Percentiles rank a stretch among this genome's conserved stretches.
Conservation (phyloP, 2,329 filamentous ascomycete genomes). For the Botryotinia narcissicola region DNA sequence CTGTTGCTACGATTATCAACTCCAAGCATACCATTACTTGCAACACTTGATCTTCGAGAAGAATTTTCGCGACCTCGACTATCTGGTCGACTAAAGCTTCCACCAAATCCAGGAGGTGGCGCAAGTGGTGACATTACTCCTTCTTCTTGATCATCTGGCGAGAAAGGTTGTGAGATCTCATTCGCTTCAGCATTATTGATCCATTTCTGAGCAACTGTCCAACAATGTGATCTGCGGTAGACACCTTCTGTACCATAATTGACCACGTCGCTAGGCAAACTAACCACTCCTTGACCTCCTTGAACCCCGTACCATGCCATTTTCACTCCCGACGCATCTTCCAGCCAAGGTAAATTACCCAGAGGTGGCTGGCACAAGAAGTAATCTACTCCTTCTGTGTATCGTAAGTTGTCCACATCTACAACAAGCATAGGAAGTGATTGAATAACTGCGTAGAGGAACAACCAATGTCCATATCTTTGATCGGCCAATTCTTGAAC, state of each 20-base stretch:
- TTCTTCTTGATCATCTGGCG: not conserved
- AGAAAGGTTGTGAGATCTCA: not conserved
- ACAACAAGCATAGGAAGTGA: constrained; percentile 74
- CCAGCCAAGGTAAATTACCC: constrained; percentile 70
- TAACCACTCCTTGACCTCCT: constrained; percentile 61
- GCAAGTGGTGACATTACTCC: constrained; percentile 28
- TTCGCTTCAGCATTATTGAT: constrained; percentile 20
- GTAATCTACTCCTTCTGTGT: constrained; percentile 73
- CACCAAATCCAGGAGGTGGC: constrained; percentile 34
- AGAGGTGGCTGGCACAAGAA: constrained; percentile 76
- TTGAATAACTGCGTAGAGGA: constrained; percentile 75
- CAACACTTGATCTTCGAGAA: constrained; percentile 19
- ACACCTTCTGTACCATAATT: constrained; percentile 63
- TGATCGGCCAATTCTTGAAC: constrained; percentile 68
- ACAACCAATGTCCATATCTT: constrained; percentile 76
- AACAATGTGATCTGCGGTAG: constrained; percentile 68
- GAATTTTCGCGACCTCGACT: constrained; percentile 23
- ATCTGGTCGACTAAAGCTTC: constrained; percentile 26
- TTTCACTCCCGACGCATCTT: constrained; percentile 56
- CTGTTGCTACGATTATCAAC: not conserved
- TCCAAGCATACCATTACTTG: constrained; percentile 12
- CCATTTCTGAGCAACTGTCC: constrained; percentile 63
- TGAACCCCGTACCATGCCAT: constrained; percentile 75
- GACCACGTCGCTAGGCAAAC: constrained; percentile 60
- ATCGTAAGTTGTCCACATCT: constrained; percentile 68